Conservation (phyloP, 2,329 filamentous ascomycete genomes). For the Fusarium sp. region DNA sequence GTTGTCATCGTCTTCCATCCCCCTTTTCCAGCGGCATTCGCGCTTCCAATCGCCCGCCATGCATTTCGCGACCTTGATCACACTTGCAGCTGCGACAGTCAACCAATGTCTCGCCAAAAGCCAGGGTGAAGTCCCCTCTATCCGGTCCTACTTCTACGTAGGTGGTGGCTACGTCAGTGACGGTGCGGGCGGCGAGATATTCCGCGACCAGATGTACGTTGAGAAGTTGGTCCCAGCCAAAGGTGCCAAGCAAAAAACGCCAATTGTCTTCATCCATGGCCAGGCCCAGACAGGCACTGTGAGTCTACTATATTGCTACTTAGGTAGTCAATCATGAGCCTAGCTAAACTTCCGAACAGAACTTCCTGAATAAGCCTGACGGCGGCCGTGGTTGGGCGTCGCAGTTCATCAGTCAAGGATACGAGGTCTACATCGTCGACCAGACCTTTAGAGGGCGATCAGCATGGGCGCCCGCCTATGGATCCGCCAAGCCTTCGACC, state of each 20-base stretch:
- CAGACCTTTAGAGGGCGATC: constrained; percentile 44
- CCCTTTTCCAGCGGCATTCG: no score
- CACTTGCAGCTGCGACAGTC: constrained; percentile 1
- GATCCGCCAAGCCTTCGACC: constrained; percentile 27
- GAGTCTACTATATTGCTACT: background rate
- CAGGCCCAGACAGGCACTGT: constrained; percentile 45
- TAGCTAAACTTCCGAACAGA: constrained; percentile 18
- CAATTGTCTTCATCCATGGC: constrained; percentile 45
- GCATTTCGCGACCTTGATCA: constrained; percentile 22
- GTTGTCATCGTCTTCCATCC: no score
- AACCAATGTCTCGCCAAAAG: constrained; percentile 9
- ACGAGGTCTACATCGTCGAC: constrained; percentile 45
- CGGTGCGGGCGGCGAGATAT: constrained; percentile 38
- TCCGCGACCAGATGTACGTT: constrained; percentile 46
- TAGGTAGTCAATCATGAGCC: background rate
- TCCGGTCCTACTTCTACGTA: constrained; percentile 40
- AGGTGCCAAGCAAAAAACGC: constrained; percentile 26
- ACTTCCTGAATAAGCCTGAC: constrained; percentile 46
- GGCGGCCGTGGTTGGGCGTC: constrained; percentile 45
- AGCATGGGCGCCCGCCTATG: constrained; percentile 32
- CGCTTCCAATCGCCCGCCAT: no score
- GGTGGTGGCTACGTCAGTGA: constrained; percentile 42
- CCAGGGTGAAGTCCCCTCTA: constrained; percentile 30
- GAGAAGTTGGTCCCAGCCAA: constrained; percentile 36
- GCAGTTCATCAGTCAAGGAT: constrained; percentile 40